Evolutionary conservation across 1,284 basidiomycete genomes (phyloP).

Genomic region (Ustilago shanxiensis): DNA sequence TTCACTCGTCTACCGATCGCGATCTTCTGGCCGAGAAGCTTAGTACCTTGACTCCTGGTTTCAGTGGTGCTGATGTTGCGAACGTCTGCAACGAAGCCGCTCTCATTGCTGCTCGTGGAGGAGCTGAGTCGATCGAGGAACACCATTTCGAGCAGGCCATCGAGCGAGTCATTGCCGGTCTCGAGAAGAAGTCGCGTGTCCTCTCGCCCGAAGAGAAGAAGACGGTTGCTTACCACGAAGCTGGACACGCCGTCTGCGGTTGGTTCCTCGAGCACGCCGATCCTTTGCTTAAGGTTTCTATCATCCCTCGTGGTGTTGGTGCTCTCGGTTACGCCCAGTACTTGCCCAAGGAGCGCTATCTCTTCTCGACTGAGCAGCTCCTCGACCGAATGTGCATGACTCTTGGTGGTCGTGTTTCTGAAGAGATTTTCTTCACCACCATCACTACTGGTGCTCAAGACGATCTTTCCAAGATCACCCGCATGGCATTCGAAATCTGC

Average conservation of each 20-base stretch:
- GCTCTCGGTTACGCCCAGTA: constrained; percentile 97
- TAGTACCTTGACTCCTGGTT: constrained; percentile 94
- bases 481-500: constrained; percentile 92
- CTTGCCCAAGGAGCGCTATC: constrained; percentile 93
- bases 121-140: constrained; percentile 83
- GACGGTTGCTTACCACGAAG: constrained; percentile 99
- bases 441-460: constrained; percentile 99
- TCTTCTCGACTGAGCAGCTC: constrained; percentile 94
- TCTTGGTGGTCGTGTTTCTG: constrained; percentile 95
- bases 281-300: constrained; percentile 96
- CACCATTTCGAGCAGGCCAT: constrained; percentile 96
- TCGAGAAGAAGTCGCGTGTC: constrained; percentile 94
- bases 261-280: constrained; percentile 99
- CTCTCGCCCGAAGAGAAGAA: constrained; percentile 96
- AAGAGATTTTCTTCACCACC: constrained; percentile 96
- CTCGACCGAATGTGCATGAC: constrained; percentile 98
- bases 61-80: constrained; percentile 97
- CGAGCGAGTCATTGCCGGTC: constrained; percentile 95
- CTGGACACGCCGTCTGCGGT: constrained; percentile 96
- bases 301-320: constrained; percentile 95
- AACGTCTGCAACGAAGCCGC: constrained; percentile 99
- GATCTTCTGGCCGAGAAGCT: constrained; percentile 78
- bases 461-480: constrained; percentile 96
- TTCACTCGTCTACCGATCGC: constrained; percentile 50
- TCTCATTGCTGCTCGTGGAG: constrained; percentile 89